Evolutionary conservation across 306 rosid species (phyloP).

Genomic region (Castanea mollissima): DNA sequence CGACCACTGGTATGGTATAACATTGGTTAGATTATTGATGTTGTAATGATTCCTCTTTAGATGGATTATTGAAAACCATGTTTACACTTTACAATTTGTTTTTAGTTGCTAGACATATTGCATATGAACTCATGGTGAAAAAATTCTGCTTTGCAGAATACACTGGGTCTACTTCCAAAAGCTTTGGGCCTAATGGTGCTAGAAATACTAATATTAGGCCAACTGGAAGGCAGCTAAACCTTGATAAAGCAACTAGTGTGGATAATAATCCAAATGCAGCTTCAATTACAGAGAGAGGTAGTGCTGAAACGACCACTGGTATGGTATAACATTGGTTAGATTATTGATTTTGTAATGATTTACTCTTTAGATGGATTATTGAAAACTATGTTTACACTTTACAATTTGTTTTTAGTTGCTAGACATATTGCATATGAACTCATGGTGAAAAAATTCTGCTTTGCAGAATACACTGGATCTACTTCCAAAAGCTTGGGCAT

Average conservation of each 20-base stretch:
- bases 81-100: not conserved
- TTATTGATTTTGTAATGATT: not conserved
- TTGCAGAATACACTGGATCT: conserved; percentile 40
- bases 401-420: not conserved
- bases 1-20: too few relatives aligned
- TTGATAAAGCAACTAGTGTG: conserved; percentile 7
- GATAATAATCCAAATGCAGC: conserved; percentile 9
- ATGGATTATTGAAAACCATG: not conserved
- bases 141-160: conserved; percentile 37
- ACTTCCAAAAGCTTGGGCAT: conserved; percentile 40
- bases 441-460: conserved; percentile 13
- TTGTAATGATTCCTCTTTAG: not conserved
- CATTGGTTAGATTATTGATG: not conserved
- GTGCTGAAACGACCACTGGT: too few relatives aligned
- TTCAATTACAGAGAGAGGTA: too few relatives aligned
- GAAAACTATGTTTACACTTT: not conserved
- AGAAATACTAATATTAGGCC: conserved; percentile 35
- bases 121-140: conserved; percentile 20
- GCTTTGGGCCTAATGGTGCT: conserved; percentile 28
- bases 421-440: conserved; percentile 14
- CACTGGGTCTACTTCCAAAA: conserved; percentile 33
- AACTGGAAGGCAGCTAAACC: conserved; percentile 28
- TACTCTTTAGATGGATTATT: not conserved
- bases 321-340: not conserved
- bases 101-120: not conserved